Evolutionary conservation across 352 stramenopile species (phyloP), one percentile per base, ranked within the genome.

Genomic region (Globisporangium yorkense): DNA sequence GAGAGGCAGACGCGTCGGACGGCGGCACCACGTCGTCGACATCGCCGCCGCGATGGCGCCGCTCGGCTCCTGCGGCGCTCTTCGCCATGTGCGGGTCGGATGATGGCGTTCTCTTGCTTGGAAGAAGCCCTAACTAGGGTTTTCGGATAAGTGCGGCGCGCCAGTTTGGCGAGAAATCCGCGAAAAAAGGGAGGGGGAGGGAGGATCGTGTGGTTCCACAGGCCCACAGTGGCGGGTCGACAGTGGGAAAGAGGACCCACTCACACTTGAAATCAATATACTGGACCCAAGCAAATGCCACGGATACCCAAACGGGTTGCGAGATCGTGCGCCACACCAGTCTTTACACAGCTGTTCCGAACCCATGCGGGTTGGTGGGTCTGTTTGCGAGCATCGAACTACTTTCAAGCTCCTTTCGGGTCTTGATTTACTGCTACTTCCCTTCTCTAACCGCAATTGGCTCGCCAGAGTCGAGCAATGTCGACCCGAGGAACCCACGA

Each of bases 21-120:
- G 41, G 48, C 48, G 56, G 39, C 29, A 62, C 56, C 12, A 62
- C 6, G 20, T 62, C 56, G 39, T 62, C 56, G 13, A 39, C 15
- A 16, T 44, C 20, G 7, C 24, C 15, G 35, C n/a, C 39, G 37
- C 7, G 20, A 2, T 2, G 33, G 48, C 31, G 31, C 15, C 29
- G 48, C 18, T 49, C 44, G 44, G n/a, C n/a, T 9, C 3, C 44
- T 24, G 44, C 44, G n/a, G 44, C 44, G 44, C 44, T 49, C 44
- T 20, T 49, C 44, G n/a, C 20, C 44, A 49, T 49, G 44, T 24
- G n/a, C 3, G 8, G n/a, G 7, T 29, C 3, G 15, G 10, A 3
- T 5, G 43, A 29, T 15, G 8, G 5, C 44, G 44, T 29, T 49
- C 44, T 49, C 44, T 49, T 43, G 37, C 13, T 5, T 4, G 12